Evolutionary conservation across 2,329 filamentous ascomycete genomes (phyloP).

Genomic region (Xylaria sp.): DNA sequence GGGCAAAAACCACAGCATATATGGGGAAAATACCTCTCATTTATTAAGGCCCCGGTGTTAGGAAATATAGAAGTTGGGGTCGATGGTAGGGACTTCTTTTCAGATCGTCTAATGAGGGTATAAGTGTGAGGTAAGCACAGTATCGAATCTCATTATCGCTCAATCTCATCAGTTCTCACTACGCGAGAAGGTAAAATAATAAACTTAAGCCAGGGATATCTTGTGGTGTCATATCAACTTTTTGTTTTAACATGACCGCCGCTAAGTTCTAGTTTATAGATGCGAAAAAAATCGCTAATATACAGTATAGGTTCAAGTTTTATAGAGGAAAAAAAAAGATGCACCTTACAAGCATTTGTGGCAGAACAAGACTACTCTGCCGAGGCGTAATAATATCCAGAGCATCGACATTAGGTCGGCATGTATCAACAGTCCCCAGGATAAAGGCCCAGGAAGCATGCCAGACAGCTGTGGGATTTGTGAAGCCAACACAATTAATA

Average conservation of each 20-base stretch:
- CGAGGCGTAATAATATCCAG: conserved; percentile 10
- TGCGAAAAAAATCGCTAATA: conserved; percentile 15
- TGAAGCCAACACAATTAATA: conserved; percentile 39
- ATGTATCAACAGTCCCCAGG: conserved; percentile 31
- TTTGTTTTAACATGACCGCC: neutral
- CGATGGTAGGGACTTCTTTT: neutral
- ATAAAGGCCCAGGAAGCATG: conserved; percentile 12
- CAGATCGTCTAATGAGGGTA: neutral
- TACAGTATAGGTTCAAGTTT: neutral
- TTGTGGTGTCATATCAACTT: neutral
- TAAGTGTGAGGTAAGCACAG: conserved; percentile 27
- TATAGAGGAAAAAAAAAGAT: conserved; percentile 25
- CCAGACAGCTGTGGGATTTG: conserved; percentile 37
- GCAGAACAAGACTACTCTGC: conserved; percentile 23
- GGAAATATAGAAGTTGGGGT: neutral
- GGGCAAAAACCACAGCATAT: neutral
- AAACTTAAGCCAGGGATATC: neutral
- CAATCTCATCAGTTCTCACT: neutral
- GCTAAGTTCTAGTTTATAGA: neutral
- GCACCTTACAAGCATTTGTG: conserved; percentile 23
- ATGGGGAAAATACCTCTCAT: neutral
- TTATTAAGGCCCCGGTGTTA: neutral
- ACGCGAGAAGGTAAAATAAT: neutral
- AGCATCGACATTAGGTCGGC: conserved; percentile 25
- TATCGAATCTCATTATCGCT: neutral